These are phyloP conservation scores for Ophiocordyceps camponoti-leonardi DNA, from an alignment of 2,329 filamentous ascomycete species.

Conservation along the genomic window DNA sequence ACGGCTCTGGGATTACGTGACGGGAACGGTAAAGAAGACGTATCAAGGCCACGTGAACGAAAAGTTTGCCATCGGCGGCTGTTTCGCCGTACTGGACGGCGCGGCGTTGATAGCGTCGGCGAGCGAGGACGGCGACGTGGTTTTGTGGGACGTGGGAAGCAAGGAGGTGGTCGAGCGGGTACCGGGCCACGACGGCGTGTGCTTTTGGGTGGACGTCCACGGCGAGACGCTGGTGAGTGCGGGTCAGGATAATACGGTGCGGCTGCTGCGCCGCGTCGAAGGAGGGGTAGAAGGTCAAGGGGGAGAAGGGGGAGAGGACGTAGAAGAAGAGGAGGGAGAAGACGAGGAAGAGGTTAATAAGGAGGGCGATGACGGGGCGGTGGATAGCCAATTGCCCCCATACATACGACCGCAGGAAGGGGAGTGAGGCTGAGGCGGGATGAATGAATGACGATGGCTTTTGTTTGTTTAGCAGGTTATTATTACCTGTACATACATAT, in stretches of 20 bases:
- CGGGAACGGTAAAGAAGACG: conserved; percentile 84
- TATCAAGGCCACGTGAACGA: conserved; percentile 85
- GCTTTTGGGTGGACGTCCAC: conserved; percentile 48
- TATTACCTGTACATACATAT: too few relatives aligned
- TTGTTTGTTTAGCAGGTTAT: not conserved
- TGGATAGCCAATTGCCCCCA: conserved; percentile 33
- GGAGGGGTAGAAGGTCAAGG: not conserved
- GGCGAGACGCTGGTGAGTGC: conserved; percentile 38
- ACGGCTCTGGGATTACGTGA: conserved; percentile 87
- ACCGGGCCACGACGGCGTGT: conserved; percentile 33
- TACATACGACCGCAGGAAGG: conserved; percentile 15
- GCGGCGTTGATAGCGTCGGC: conserved; percentile 57
- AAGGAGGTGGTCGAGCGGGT: conserved; percentile 67
- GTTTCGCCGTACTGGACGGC: conserved; percentile 47
- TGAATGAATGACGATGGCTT: too few relatives aligned
- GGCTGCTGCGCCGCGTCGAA: conserved; percentile 24
- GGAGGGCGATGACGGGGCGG: conserved; percentile 30
- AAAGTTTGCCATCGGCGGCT: conserved; percentile 69
- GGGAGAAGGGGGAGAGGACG: too few relatives aligned
- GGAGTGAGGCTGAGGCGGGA: conserved; percentile 13
- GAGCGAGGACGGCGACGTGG: conserved; percentile 70
- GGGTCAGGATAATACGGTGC: conserved; percentile 35
- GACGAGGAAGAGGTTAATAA: not conserved
- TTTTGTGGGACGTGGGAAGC: conserved; percentile 79
- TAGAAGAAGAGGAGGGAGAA: not conserved